Base-by-base conservation (phyloP, 2,329 filamentous ascomycete genomes). In the Neofusicoccum ribis region DNA sequence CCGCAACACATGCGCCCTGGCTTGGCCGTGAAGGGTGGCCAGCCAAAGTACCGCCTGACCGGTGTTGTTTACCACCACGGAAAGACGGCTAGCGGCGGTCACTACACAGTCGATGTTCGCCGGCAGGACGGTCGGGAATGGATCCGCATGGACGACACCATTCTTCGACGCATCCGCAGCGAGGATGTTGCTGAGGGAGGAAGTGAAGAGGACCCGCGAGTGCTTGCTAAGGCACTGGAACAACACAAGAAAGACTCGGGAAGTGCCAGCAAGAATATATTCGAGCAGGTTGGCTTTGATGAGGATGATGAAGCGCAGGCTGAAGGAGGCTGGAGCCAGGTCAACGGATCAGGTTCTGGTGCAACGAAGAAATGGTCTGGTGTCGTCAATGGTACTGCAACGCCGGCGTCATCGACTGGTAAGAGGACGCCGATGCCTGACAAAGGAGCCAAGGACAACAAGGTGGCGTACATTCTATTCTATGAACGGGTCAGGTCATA, bases 51-150 rank as follows among this genome's bases (percentile, higher is more conserved):
- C 78, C 88, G 88, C 58, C 86, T 99, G 14, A 95, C 89, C 68
- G 91, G 90, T 20, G 95, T 96, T 36, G 93, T 99, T 23, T 99
- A 99, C 75, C 95, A 99, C 73, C 95, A 99, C 72, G 95, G 95
- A 67, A 97, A 96, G 82, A 96, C 96, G 71, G 95, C 95, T 41
- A 96, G 91, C 68, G 93, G 92, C 61, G 95, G 95, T 3, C 95
- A 99, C 77, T 99, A 99, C 78, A 99, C 95, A 1, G 94, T 96
- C n/a, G 95, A 99, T 76, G 90, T 97, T 46, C 88, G 93, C 65
- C 90, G 95, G 60, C 94, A 98, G 77, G 95, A 99, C 74, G 92
- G 90, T n/a, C 87, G 87, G 23, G 93, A 97, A 77, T 99, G 95
- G 95, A 91, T 99, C 65, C 91, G 94, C 63, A 87, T 99, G 70